These are phyloP conservation scores for Retiboletus flavoniger DNA, from an alignment of 1,284 basidiomycete genomes.

Conservation along the genomic window DNA sequence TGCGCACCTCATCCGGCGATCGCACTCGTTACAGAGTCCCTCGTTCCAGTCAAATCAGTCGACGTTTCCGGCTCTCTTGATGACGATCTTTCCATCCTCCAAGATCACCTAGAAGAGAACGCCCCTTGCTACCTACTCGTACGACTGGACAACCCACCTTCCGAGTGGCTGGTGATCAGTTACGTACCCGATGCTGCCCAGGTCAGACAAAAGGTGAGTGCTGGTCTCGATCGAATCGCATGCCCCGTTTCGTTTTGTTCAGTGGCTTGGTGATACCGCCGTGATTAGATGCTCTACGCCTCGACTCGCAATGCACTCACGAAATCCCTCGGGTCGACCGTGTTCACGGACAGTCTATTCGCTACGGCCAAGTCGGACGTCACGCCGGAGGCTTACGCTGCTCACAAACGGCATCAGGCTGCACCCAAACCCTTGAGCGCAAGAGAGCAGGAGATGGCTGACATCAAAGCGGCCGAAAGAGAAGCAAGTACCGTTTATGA, in stretches of 20 bases:
- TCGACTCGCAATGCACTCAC: slow-evolving; percentile 73
- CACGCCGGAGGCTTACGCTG: slow-evolving; percentile 66
- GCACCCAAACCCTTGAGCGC: slow-evolving; percentile 81
- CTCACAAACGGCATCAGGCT: slow-evolving; percentile 67
- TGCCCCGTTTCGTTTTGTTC: neutral
- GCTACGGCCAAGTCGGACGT: slow-evolving; percentile 75
- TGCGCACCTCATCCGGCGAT: slow-evolving; percentile 25
- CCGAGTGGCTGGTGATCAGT: slow-evolving; percentile 68
- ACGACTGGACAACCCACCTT: slow-evolving; percentile 55
- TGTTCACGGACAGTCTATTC: slow-evolving; percentile 79
- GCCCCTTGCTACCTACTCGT: slow-evolving; percentile 73
- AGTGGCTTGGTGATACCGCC: neutral
- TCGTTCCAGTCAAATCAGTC: slow-evolving; percentile 56
- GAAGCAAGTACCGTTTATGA: slow-evolving; percentile 51
- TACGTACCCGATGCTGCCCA: slow-evolving; percentile 77
- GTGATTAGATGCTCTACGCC: slow-evolving; percentile 87
- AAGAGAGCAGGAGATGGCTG: slow-evolving; percentile 77
- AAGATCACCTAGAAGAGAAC: slow-evolving; percentile 56
- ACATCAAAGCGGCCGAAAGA: slow-evolving; percentile 71
- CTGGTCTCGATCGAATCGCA: neutral
- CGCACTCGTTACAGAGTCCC: slow-evolving; percentile 50
- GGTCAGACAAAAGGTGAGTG: slow-evolving; percentile 70
- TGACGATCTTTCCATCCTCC: slow-evolving; percentile 59
- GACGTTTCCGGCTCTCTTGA: slow-evolving; percentile 49
- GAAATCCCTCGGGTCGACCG: slow-evolving; percentile 72